Evolutionary conservation across 2,329 filamentous ascomycete genomes (phyloP).

Genomic region (Tolypocladium pustulatum): DNA sequence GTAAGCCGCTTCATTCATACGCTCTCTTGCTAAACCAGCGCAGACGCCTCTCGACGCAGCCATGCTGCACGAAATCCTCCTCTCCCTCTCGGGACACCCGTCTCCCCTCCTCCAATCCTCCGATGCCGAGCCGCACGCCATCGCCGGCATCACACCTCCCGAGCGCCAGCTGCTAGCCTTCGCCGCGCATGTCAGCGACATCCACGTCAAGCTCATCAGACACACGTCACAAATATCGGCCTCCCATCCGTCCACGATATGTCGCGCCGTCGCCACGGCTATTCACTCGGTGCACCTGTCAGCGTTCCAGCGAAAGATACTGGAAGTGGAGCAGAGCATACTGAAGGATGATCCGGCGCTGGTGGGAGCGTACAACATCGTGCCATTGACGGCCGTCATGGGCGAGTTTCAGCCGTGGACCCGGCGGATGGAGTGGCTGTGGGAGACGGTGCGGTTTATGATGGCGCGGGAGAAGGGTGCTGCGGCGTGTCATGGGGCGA

Average conservation of each 20-base stretch:
- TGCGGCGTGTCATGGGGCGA: constrained; percentile 51
- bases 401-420: constrained; percentile 82
- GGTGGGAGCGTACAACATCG: constrained; percentile 88
- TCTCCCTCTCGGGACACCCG: constrained; percentile 88
- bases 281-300: constrained; percentile 66
- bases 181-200: constrained; percentile 64
- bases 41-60: constrained; percentile 4
- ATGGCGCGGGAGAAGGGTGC: constrained; percentile 25
- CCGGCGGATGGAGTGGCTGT: constrained; percentile 76
- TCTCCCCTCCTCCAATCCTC: constrained; percentile 68
- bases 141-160: constrained; percentile 55
- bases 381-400: constrained; percentile 78
- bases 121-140: constrained; percentile 32
- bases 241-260: constrained; percentile 69
- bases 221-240: constrained; percentile 57
- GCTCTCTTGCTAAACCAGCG: background rate
- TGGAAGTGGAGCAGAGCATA: constrained; percentile 74
- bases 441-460: constrained; percentile 63
- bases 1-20: background rate
- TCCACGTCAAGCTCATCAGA: constrained; percentile 63
- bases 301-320: constrained; percentile 71
- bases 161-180: constrained; percentile 74
- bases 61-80: constrained; percentile 98
- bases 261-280: constrained; percentile 74
- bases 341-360: constrained; percentile 64